Conservation (phyloP, 345 rosid species). For the Durio zibethinus region DNA sequence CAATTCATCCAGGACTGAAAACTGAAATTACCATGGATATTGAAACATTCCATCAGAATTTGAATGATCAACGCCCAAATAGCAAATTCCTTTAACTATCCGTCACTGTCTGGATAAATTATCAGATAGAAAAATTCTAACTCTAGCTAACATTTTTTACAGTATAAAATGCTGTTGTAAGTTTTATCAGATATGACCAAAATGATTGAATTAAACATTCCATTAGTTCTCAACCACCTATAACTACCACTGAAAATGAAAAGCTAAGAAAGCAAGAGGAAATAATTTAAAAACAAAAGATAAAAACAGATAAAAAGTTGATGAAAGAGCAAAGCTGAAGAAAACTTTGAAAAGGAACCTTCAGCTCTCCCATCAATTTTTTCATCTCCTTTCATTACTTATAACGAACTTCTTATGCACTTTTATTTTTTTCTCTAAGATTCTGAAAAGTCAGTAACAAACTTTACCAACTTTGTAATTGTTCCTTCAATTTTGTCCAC, state of each 20-base stretch:
- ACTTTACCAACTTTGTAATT: constrained; percentile 40
- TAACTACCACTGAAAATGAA: constrained; percentile 31
- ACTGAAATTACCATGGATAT: background rate
- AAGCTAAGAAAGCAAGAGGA: constrained; percentile 18
- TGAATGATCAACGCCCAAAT: background rate
- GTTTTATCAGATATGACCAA: background rate
- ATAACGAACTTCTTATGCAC: background rate
- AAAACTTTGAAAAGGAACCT: constrained; percentile 19
- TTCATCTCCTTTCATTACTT: background rate
- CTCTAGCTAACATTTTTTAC: background rate
- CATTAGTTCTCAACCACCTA: constrained; percentile 19
- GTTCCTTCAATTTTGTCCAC: constrained; percentile 37
- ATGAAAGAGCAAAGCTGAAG: background rate
- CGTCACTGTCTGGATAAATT: background rate
- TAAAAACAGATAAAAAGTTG: background rate
- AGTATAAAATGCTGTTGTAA: background rate
- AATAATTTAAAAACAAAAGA: background rate
- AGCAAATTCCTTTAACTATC: background rate
- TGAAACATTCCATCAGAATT: background rate
- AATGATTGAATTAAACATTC: constrained; percentile 4
- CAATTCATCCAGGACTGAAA: background rate
- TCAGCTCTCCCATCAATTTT: constrained; percentile 5
- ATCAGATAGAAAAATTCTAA: background rate
- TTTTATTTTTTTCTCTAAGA: background rate
- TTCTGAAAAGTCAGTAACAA: constrained; percentile 43